A percentile compares a stretch with the other conserved stretches of the same genome.
phyloP scores from a whole-genome alignment of 176 grass and related monocot genomes.

The Hyparrhenia diplandra region DNA sequence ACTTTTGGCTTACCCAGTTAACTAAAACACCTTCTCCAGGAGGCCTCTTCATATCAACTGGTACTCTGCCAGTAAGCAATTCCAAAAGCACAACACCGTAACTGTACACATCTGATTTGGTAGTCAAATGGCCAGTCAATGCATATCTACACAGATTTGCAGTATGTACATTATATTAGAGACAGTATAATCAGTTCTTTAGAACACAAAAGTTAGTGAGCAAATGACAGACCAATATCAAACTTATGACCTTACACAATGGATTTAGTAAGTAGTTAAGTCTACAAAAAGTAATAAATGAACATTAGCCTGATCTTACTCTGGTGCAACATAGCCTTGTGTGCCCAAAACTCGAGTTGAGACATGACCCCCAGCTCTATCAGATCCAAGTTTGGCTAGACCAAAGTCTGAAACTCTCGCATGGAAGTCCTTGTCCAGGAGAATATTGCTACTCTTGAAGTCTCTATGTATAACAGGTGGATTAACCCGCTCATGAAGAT shows the following conservation, averaged over 20 bases:
- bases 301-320: conserved; percentile 48
- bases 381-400: conserved; percentile 93
- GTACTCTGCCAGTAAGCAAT: conserved; percentile 89
- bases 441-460: conserved; percentile 99
- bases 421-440: conserved; percentile 82
- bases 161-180: conserved; percentile 17
- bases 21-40: conserved; percentile 89
- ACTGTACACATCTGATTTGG: conserved; percentile 98
- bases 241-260: neutral
- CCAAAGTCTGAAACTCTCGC: conserved; percentile 97
- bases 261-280: neutral
- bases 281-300: conserved; percentile 5
- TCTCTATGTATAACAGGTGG: conserved; percentile 93
- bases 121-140: conserved; percentile 91
- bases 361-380: conserved; percentile 93
- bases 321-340: conserved; percentile 97
- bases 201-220: conserved; percentile 5
- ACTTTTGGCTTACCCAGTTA: conserved; percentile 62
- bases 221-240: conserved; percentile 3
- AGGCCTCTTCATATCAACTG: conserved; percentile 91
- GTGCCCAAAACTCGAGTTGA: conserved; percentile 93
- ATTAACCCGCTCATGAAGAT: conserved; percentile 85
- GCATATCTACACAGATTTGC: conserved; percentile 64
- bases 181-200: neutral
- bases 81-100: conserved; percentile 95